A percentile compares a stretch with the other conserved stretches of the same genome.
Conservation (phyloP, 2,329 filamentous ascomycete species). For the Penicillium griseofulvum region DNA sequence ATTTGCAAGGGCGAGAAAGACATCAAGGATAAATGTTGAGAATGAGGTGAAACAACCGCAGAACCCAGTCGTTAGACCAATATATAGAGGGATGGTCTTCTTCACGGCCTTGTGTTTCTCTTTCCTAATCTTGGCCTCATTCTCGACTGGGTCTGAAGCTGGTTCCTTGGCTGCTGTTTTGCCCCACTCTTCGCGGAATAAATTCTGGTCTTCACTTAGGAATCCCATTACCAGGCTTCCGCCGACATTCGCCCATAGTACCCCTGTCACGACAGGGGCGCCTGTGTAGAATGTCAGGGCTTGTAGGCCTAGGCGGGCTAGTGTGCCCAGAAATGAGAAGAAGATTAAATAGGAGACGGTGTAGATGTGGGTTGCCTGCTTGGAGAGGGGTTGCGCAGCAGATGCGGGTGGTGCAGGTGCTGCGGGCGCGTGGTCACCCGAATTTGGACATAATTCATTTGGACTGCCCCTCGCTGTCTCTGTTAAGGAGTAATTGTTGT, state of each 20-base stretch:
- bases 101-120: constrained; percentile 65
- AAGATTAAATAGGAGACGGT: constrained; percentile 79
- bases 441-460: constrained; percentile 9
- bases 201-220: constrained; percentile 70
- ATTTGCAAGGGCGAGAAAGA: constrained; percentile 77
- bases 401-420: constrained; percentile 10
- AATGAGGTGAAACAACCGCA: constrained; percentile 90
- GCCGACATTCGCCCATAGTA: constrained; percentile 83
- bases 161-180: constrained; percentile 25
- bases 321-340: constrained; percentile 80
- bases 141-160: constrained; percentile 23
- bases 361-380: constrained; percentile 60
- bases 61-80: constrained; percentile 81
- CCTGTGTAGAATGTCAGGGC: constrained; percentile 76
- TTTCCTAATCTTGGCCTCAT: not conserved
- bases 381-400: constrained; percentile 42
- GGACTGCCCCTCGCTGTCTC: not conserved
- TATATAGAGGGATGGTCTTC: constrained; percentile 84
- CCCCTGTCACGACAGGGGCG: constrained; percentile 69
- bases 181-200: constrained; percentile 71
- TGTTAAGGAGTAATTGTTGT: not conserved
- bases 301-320: constrained; percentile 77
- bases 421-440: constrained; percentile 8
- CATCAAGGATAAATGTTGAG: constrained; percentile 77
- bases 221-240: constrained; percentile 85